Base-by-base conservation (phyloP, 164 flowering plant genomes). In the Protea cynaroides region DNA sequence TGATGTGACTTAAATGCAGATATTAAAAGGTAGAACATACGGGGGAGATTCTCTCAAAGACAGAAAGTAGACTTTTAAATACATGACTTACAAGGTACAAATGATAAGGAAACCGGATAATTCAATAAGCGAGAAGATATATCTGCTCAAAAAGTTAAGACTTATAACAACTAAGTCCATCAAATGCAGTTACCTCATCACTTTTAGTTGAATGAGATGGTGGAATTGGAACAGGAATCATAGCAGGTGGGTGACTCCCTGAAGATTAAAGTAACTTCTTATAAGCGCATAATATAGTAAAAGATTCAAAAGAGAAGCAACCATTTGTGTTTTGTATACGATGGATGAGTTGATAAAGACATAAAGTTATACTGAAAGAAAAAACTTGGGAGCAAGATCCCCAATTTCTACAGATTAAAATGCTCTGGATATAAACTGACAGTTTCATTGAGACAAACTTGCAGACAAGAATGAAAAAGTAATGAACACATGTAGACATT, bases 161-260 rank as follows among this genome's bases (percentile, higher is more conserved):
- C 46, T 40, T 40, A 40, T 8, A 12, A 40, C 14, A 40, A 25
- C 15, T 14, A 59, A 55, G 55, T 10, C 44, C 53, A n/a, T 51
- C 44, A 23, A 57, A 57, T 29, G 2, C 34, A 29, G 36, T 63
- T 73, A 92, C 98, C 98, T 85, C 91, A 58, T 78, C 82, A 68
- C 69, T 78, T 75, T 72, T 81, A 52, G 69, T 61, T 38, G 78
- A 78, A 47, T 29, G 81, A 61, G 79, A 79, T 63, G 80, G 79
- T 65, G 88, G 92, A 65, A 90, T 25, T 58, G 98, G 91, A 78
- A 89, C 73, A 64, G 98, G 98, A 62, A 93, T 83, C 81, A 90
- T 90, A 61, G 94, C 84, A 68, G 92, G 88, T 40, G 92, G 91
- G 25, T 73, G 97, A 69, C 80, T 70, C 68, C 97, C 97, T 93